These are phyloP conservation scores for Boletus fagicola DNA, from an alignment of 768 basidiomycete genomes.

Conservation along the genomic window DNA sequence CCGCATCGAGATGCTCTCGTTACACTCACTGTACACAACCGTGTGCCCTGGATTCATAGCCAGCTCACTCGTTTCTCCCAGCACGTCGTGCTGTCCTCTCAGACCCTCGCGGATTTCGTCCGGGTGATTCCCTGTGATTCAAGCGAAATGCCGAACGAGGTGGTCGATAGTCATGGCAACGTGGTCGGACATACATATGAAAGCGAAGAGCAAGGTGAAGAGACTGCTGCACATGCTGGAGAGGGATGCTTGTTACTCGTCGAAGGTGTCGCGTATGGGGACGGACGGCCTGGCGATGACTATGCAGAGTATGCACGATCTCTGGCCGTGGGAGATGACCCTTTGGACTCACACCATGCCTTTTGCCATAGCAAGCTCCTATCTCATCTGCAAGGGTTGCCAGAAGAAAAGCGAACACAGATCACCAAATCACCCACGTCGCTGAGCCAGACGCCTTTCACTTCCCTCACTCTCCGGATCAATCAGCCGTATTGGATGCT, in stretches of 20 bases:
- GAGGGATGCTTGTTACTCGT: conserved; percentile 57
- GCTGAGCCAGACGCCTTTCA: conserved; percentile 49
- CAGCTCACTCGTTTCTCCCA: conserved; percentile 62
- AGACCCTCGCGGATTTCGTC: conserved; percentile 65
- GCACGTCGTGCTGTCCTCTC: conserved; percentile 67
- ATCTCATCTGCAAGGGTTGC: conserved; percentile 35
- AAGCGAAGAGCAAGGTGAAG: conserved; percentile 8
- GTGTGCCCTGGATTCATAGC: conserved; percentile 58
- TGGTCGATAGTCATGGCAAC: conserved; percentile 31
- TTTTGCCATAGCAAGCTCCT: conserved; percentile 45
- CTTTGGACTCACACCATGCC: neutral
- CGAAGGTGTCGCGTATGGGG: conserved; percentile 58
- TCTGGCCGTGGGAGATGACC: neutral
- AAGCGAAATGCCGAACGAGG: conserved; percentile 49
- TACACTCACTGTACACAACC: conserved; percentile 59
- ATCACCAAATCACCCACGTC: conserved; percentile 42
- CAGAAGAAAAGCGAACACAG: conserved; percentile 29
- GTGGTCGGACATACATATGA: conserved; percentile 34
- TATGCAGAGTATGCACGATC: conserved; percentile 52
- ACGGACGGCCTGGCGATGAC: conserved; percentile 46
- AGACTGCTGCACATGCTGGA: conserved; percentile 4
- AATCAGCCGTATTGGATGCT: conserved; percentile 81
- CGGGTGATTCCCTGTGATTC: conserved; percentile 60
- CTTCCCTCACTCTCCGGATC: conserved; percentile 56
- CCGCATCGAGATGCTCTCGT: conserved; percentile 46